Conservation (phyloP, 805 yeast genomes). For the Cyberlindnera mycetangii region DNA sequence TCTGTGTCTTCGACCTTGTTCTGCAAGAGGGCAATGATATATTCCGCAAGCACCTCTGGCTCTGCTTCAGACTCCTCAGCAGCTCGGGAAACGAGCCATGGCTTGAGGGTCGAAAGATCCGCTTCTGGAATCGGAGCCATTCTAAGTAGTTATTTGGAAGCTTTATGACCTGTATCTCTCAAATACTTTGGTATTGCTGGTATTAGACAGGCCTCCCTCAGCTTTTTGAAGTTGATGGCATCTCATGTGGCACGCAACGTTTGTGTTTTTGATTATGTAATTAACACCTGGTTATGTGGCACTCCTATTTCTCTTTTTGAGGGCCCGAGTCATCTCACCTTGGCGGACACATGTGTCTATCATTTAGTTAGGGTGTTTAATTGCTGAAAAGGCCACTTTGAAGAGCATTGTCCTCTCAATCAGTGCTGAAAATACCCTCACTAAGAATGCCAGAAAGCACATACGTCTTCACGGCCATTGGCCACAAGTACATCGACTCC, state of each 20-base stretch:
- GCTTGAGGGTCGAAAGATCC: conserved; percentile 20
- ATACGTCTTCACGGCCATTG: conserved; percentile 30
- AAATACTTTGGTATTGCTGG: too few relatives aligned
- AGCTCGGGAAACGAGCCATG: conserved; percentile 29
- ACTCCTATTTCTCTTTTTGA: not conserved
- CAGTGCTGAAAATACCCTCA: too few relatives aligned
- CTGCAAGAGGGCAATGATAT: conserved; percentile 40
- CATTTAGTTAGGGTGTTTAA: too few relatives aligned
- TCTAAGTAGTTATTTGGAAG: too few relatives aligned
- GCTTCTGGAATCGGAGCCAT: conserved; percentile 7
- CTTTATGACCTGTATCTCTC: not conserved
- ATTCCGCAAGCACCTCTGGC: conserved; percentile 41
- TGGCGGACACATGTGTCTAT: not conserved
- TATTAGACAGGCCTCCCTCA: too few relatives aligned
- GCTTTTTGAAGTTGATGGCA: not conserved
- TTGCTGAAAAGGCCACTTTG: not conserved
- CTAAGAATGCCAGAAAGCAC: not conserved
- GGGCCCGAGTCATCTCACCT: not conserved
- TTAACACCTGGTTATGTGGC: not conserved
- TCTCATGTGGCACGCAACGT: not conserved
- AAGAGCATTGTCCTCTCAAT: not conserved
- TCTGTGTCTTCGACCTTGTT: conserved; percentile 35
- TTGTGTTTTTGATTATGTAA: not conserved
- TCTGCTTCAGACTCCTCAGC: conserved; percentile 36
- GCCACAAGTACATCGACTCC: conserved; percentile 22